A percentile compares a stretch with the other conserved stretches of the same genome.
phyloP scores from a whole-genome alignment of 23 red algal species.

The Agarophyton chilense region DNA sequence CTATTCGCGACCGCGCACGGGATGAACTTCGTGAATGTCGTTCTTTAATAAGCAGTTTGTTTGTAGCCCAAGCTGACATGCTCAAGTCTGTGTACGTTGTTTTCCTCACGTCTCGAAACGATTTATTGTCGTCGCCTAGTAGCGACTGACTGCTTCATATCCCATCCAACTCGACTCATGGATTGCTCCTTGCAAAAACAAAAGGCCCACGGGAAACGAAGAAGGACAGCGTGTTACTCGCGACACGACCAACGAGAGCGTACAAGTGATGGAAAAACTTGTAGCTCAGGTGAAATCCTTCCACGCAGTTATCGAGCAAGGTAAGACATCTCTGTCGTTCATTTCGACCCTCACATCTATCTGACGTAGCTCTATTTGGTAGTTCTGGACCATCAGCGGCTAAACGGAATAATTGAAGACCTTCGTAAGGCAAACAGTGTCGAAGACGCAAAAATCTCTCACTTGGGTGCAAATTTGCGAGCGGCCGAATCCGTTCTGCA shows the following conservation, averaged over 20 bases:
- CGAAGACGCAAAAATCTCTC: conserved; percentile 62
- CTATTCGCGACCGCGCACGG: conserved; percentile 62
- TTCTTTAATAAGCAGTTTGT: conserved; percentile 28
- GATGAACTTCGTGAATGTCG: conserved; percentile 59
- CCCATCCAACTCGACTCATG: neutral
- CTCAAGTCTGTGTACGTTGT: conserved; percentile 34
- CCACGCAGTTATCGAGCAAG: conserved; percentile 51
- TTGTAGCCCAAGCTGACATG: conserved; percentile 45
- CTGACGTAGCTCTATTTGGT: neutral
- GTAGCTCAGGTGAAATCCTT: conserved; percentile 38
- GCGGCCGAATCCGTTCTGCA: conserved; percentile 61
- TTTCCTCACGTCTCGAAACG: too few species aligned
- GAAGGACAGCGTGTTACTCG: neutral
- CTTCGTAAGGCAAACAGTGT: conserved; percentile 57
- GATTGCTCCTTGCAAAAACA: neutral
- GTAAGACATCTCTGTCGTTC: conserved; percentile 13
- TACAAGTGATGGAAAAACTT: conserved; percentile 70
- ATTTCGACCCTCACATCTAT: neutral
- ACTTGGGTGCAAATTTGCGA: conserved; percentile 44
- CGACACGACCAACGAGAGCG: conserved; percentile 12
- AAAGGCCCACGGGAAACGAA: neutral
- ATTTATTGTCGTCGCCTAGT: neutral
- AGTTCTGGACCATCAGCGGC: conserved; percentile 68
- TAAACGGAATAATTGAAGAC: conserved; percentile 57
- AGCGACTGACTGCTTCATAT: neutral